Evolutionary conservation across 192 early-diverging fungal genomes (phyloP).

Genomic region (Linnemannia zychae): DNA sequence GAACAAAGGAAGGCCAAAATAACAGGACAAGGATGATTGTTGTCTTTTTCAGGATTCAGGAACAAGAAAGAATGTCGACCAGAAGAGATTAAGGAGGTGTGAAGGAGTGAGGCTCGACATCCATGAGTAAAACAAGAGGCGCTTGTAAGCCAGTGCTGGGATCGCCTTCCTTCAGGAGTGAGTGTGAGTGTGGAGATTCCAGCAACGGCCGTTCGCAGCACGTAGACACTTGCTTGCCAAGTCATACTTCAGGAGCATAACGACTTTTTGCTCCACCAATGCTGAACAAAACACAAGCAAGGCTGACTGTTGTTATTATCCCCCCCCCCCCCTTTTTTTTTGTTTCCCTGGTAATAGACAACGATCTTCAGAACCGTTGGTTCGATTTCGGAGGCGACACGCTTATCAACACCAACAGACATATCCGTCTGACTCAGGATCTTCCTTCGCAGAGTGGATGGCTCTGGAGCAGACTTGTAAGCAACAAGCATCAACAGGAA

Average conservation of each 20-base stretch:
- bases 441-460: constrained; percentile 82
- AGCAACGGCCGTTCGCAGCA: not conserved
- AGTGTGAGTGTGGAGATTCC: not conserved
- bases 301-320: not conserved
- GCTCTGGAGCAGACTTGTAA: constrained; percentile 78
- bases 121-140: not conserved
- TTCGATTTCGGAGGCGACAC: constrained; percentile 96
- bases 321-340: no score
- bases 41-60: not conserved
- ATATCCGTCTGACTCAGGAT: constrained; percentile 89
- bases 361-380: constrained; percentile 84
- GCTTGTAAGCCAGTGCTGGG: not conserved
- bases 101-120: not conserved
- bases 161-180: not conserved
- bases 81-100: not conserved
- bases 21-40: not conserved
- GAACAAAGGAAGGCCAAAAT: not conserved
- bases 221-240: not conserved
- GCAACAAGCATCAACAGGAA: constrained; percentile 17
- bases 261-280: not conserved
- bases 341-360: constrained; percentile 58
- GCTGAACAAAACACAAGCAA: not conserved
- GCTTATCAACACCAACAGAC: constrained; percentile 85
- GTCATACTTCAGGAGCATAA: not conserved
- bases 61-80: not conserved